Conservation (phyloP, 495 filamentous ascomycete species). For the Penicillium cinerascens region DNA sequence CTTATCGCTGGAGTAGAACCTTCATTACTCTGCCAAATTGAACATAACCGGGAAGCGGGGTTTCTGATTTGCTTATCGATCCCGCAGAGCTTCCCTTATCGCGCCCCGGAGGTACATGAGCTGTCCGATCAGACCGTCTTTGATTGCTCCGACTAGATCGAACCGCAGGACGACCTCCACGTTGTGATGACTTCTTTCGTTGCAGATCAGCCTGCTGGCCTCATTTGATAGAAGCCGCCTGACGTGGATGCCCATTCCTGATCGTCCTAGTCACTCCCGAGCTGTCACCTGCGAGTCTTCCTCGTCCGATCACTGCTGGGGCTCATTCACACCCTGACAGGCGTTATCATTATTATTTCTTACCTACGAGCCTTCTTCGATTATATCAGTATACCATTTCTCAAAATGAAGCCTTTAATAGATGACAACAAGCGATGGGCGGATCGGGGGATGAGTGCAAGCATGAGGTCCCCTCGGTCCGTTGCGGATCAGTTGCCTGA, state of each 20-base stretch:
- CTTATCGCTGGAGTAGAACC: not conserved
- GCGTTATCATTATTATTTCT: not conserved
- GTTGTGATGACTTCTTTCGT: conserved; percentile 21
- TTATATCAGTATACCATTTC: conserved; percentile 3
- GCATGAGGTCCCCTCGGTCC: conserved; percentile 43
- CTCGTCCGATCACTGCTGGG: conserved; percentile 2
- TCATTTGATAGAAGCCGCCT: conserved; percentile 12
- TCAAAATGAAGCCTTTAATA: conserved; percentile 31
- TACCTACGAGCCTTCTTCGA: conserved; percentile 3
- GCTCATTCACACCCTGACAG: conserved; percentile 5
- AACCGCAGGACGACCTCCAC: conserved; percentile 7
- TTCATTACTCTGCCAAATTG: not conserved
- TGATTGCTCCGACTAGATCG: not conserved
- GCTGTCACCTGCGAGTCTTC: conserved; percentile 24
- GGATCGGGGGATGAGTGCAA: conserved; percentile 32
- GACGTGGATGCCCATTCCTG: conserved; percentile 18
- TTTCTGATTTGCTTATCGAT: conserved; percentile 19
- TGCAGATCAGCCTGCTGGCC: conserved; percentile 6
- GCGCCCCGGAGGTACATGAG: conserved; percentile 6
- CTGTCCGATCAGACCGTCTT: conserved; percentile 3
- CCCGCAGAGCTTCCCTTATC: conserved; percentile 22
- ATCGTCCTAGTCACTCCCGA: conserved; percentile 20
- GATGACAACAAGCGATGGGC: conserved; percentile 32
- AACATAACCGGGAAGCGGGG: conserved; percentile 1
- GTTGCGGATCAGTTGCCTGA: conserved; percentile 74